Evolutionary conservation across 305 asterid species (phyloP).

Genomic region (Salvia sclarea): DNA sequence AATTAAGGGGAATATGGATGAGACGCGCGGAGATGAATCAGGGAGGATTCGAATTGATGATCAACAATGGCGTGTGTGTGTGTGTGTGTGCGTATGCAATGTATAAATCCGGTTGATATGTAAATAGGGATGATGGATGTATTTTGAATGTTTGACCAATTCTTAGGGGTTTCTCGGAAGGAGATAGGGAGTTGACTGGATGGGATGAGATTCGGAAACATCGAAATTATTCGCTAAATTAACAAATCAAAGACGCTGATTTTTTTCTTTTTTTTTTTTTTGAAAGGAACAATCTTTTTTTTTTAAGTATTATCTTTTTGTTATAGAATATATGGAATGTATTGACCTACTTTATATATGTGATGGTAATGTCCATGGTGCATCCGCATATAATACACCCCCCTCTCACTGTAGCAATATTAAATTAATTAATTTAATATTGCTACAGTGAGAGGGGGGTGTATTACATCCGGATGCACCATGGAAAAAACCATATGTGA

Average conservation of each 20-base stretch:
- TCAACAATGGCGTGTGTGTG: conserved; percentile 30
- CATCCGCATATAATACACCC: too few relatives aligned
- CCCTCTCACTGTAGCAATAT: too few relatives aligned
- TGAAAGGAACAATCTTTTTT: too few relatives aligned
- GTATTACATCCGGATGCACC: too few relatives aligned
- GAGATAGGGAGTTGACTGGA: conserved; percentile 44
- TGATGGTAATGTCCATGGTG: too few relatives aligned
- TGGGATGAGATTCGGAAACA: not conserved
- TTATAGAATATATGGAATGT: too few relatives aligned
- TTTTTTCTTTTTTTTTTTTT: not conserved
- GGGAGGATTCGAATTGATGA: conserved; percentile 36
- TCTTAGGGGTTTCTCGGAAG: conserved; percentile 57
- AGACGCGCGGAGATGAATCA: conserved; percentile 39
- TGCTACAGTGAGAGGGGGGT: too few relatives aligned
- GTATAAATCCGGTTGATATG: conserved; percentile 13
- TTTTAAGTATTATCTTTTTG: too few relatives aligned
- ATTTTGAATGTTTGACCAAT: conserved; percentile 35
- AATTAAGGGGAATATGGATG: conserved; percentile 22
- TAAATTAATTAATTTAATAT: too few relatives aligned
- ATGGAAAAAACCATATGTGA: too few relatives aligned
- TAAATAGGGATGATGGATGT: conserved; percentile 3
- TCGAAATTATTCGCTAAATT: too few relatives aligned
- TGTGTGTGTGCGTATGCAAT: not conserved
- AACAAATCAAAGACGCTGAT: not conserved
- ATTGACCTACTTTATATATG: too few relatives aligned